These are phyloP conservation scores for Tillandsia fasciculata DNA, from an alignment of 176 grass and related monocot genomes.

Conservation along the genomic window DNA sequence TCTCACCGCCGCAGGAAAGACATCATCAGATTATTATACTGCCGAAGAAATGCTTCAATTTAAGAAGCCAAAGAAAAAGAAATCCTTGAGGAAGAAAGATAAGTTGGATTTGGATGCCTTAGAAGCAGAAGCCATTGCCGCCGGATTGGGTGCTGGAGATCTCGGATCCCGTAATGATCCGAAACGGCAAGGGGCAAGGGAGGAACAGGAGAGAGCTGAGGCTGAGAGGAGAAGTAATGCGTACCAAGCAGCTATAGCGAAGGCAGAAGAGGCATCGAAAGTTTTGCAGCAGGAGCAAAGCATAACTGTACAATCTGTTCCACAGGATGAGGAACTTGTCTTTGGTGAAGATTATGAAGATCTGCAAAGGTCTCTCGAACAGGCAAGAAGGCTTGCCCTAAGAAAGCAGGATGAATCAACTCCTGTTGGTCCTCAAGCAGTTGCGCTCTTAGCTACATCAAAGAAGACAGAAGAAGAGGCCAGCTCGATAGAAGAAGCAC, in stretches of 20 bases:
- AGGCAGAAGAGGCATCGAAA: conserved; percentile 73
- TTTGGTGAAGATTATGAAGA: conserved; percentile 93
- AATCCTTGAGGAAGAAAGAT: conserved; percentile 88
- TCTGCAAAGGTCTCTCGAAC: conserved; percentile 73
- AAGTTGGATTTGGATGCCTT: conserved; percentile 82
- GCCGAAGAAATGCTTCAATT: conserved; percentile 85
- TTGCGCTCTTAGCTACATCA: conserved; percentile 43
- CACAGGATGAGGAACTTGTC: conserved; percentile 45
- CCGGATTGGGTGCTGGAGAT: conserved; percentile 72
- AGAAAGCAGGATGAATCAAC: conserved; percentile 52
- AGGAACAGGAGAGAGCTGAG: conserved; percentile 64
- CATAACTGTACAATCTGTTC: conserved; percentile 14
- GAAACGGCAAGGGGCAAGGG: conserved; percentile 41
- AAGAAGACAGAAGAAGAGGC: conserved; percentile 45
- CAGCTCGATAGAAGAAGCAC: conserved; percentile 22
- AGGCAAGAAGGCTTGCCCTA: conserved; percentile 71
- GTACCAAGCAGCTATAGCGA: conserved; percentile 63
- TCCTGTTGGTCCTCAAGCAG: conserved; percentile 40
- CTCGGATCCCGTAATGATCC: conserved; percentile 68
- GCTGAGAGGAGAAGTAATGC: conserved; percentile 65
- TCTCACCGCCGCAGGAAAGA: conserved; percentile 44
- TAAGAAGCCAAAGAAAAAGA: conserved; percentile 99
- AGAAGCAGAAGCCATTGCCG: conserved; percentile 73
- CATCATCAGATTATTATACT: conserved; percentile 69
- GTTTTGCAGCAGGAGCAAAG: conserved; percentile 54